Conservation (phyloP, 2,329 filamentous ascomycete species). For the Aspergillus glaucus region DNA sequence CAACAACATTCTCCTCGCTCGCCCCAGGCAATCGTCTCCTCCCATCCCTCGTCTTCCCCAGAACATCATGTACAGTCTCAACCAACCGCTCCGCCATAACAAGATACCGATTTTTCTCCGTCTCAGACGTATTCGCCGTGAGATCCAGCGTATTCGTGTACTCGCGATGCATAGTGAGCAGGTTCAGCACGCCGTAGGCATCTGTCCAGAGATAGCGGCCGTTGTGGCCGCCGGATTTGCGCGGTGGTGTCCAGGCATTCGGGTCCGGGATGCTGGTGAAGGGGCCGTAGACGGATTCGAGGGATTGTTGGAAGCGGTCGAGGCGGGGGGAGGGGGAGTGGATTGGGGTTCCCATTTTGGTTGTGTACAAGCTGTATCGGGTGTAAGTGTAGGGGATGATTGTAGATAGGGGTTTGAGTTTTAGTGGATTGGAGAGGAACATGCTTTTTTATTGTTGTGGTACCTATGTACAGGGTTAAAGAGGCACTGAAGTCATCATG, state of each 20-base stretch:
- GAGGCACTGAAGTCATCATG: conserved; percentile 27
- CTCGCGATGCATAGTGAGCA: conserved; percentile 49
- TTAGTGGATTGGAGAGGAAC: neutral
- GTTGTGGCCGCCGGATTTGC: conserved; percentile 48
- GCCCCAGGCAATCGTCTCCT: conserved; percentile 44
- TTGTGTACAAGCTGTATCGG: neutral
- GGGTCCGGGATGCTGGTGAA: conserved; percentile 27
- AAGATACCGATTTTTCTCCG: conserved; percentile 40
- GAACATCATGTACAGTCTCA: conserved; percentile 46
- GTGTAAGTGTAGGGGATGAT: neutral
- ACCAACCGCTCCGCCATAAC: conserved; percentile 45
- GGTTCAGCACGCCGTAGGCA: conserved; percentile 54
- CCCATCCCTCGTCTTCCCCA: conserved; percentile 50
- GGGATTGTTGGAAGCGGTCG: conserved; percentile 28
- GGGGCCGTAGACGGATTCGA: conserved; percentile 37
- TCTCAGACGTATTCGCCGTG: neutral
- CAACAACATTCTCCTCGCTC: conserved; percentile 46
- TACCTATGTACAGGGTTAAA: neutral
- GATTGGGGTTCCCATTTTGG: neutral
- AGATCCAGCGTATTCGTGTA: conserved; percentile 10
- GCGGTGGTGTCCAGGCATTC: conserved; percentile 44
- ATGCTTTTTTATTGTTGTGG: neutral
- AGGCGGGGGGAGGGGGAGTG: conserved; percentile 18
- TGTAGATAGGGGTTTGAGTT: neutral
- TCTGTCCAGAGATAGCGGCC: conserved; percentile 58